Conservation (phyloP, 1,284 basidiomycete species). For the Fistulina hepatica region DNA sequence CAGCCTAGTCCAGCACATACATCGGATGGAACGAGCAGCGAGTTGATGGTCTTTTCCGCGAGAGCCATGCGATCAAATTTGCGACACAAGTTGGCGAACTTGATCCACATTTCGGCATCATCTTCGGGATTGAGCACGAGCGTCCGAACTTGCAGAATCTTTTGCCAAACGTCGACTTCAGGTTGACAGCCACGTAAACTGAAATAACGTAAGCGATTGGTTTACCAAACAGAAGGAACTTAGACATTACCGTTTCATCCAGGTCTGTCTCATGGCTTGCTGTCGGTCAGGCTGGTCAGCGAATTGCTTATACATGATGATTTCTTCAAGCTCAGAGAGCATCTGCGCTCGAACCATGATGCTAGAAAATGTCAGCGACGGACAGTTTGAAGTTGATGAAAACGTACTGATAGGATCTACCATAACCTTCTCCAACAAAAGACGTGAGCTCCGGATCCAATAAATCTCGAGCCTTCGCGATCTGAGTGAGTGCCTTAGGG, state of each 20-base stretch:
- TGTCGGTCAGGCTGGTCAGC: slow-evolving; percentile 92
- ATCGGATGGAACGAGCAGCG: slow-evolving; percentile 58
- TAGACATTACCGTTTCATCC: slow-evolving; percentile 74
- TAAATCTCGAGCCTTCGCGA: slow-evolving; percentile 90
- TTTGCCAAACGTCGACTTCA: slow-evolving; percentile 99
- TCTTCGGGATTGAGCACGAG: slow-evolving; percentile 91
- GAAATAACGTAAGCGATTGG: slow-evolving; percentile 1
- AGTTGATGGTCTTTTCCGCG: slow-evolving; percentile 96
- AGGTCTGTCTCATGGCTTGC: slow-evolving; percentile 78
- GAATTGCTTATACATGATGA: slow-evolving; percentile 91
- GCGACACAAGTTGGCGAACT: slow-evolving; percentile 42
- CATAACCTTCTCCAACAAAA: slow-evolving; percentile 93
- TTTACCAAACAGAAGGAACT: slow-evolving; percentile 10
- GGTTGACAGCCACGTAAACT: slow-evolving; percentile 88
- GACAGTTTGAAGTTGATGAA: not conserved
- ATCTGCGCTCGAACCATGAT: slow-evolving; percentile 97
- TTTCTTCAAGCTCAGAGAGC: slow-evolving; percentile 97
- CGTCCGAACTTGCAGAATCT: slow-evolving; percentile 92
- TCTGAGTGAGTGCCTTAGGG: slow-evolving; percentile 81
- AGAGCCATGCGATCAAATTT: slow-evolving; percentile 54
- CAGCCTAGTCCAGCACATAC: not conserved
- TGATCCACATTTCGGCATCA: slow-evolving; percentile 93
- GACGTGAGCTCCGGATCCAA: slow-evolving; percentile 89
- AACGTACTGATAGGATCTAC: slow-evolving; percentile 85
- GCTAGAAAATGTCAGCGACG: slow-evolving; percentile 30